Conservation (phyloP, 257 asterid genomes). For the Nicotiana noctiflora region DNA sequence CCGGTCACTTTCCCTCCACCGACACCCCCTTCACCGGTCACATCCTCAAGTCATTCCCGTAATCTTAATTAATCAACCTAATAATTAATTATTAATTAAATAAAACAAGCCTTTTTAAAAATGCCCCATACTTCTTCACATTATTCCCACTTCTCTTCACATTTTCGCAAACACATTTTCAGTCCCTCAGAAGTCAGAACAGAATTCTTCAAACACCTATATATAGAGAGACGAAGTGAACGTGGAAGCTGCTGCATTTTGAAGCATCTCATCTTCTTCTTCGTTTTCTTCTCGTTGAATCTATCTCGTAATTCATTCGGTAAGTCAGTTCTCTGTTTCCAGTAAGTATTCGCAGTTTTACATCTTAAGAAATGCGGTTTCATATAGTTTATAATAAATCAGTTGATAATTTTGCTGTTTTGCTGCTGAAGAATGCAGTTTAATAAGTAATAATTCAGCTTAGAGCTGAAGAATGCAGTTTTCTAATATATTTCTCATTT, state of each 20-base stretch:
- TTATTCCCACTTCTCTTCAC: not conserved
- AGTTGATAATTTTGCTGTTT: not conserved
- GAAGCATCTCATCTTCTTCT: not conserved
- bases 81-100: not conserved
- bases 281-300: not conserved
- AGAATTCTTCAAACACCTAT: too few species aligned
- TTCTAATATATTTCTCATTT: not conserved
- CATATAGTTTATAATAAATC: not conserved
- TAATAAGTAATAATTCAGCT: not conserved
- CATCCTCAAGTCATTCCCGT: not conserved
- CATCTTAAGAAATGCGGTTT: not conserved
- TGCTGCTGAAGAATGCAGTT: not conserved
- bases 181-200: not conserved
- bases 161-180: not conserved
- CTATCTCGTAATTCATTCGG: not conserved
- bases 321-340: not conserved
- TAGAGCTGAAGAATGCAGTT: not conserved
- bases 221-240: not conserved
- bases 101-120: not conserved
- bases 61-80: slow-evolving; percentile 4
- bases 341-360: not conserved
- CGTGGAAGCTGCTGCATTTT: not conserved
- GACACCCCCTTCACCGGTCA: slow-evolving; percentile 48
- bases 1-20: slow-evolving; percentile 64
- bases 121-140: not conserved